phyloP scores from a whole-genome alignment of 768 basidiomycete genomes.

The Trametes cingulata region DNA sequence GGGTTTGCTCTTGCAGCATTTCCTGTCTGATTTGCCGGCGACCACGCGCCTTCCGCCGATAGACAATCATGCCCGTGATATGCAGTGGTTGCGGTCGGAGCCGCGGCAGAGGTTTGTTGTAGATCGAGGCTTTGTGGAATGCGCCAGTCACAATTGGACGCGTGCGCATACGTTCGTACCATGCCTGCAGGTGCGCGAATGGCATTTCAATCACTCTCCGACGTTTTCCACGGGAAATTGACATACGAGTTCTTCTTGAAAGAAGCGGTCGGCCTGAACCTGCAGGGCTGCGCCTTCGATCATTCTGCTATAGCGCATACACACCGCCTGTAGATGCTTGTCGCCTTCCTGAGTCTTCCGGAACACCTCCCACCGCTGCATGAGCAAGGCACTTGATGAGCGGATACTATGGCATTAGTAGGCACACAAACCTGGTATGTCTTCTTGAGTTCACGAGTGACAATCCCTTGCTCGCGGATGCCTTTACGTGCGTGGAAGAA shows the following conservation, averaged over 20 bases:
- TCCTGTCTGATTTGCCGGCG: constrained; percentile 42
- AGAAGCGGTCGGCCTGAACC: constrained; percentile 47
- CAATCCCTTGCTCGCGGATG: constrained; percentile 53
- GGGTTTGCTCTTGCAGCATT: constrained; percentile 22
- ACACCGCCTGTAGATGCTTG: constrained; percentile 41
- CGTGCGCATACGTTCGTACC: constrained; percentile 51
- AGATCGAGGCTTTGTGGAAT: constrained; percentile 62
- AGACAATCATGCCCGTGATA: constrained; percentile 70
- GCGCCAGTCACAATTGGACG: constrained; percentile 74
- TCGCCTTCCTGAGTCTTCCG: constrained; percentile 55
- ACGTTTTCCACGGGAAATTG: background rate
- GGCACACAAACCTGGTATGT: constrained; percentile 64
- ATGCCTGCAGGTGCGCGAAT: constrained; percentile 44
- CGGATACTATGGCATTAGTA: background rate
- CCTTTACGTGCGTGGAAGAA: constrained; percentile 55
- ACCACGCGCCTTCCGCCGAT: constrained; percentile 45
- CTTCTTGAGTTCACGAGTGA: constrained; percentile 46
- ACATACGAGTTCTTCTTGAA: constrained; percentile 55
- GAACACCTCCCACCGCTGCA: constrained; percentile 64
- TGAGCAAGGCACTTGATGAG: background rate
- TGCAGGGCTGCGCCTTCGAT: constrained; percentile 51
- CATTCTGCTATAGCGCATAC: constrained; percentile 60
- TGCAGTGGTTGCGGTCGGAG: constrained; percentile 75
- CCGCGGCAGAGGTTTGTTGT: constrained; percentile 73
- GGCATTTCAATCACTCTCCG: too few relatives aligned